A percentile compares a stretch with the other conserved stretches of the same genome.
These are phyloP conservation scores for Beta macrorhiza DNA, from an alignment of 179 eudicot species.

Conservation along the genomic window DNA sequence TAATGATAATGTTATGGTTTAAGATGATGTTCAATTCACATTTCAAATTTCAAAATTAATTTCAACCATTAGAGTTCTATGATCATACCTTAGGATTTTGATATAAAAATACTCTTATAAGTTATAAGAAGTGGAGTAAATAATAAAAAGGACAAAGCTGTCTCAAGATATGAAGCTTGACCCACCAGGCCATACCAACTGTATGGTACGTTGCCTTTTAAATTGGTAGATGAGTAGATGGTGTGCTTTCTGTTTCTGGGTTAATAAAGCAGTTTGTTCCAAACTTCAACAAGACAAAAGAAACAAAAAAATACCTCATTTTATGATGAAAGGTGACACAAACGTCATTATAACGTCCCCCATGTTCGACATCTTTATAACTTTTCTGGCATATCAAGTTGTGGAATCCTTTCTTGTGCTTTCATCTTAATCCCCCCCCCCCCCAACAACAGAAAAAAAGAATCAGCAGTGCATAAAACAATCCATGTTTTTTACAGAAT, in stretches of 20 bases:
- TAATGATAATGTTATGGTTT: too few relatives aligned
- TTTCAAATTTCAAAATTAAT: too few relatives aligned
- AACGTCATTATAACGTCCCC: conserved; percentile 20
- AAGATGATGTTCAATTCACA: too few relatives aligned
- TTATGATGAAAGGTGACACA: conserved; percentile 7
- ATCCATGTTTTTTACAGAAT: neutral
- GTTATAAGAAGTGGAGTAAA: too few relatives aligned
- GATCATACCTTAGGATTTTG: too few relatives aligned
- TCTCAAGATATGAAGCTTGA: neutral
- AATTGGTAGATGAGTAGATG: neutral
- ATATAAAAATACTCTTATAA: too few relatives aligned
- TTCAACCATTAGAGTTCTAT: too few relatives aligned
- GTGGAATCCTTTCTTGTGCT: neutral
- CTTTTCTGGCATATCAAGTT: neutral
- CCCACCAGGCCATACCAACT: conserved; percentile 5
- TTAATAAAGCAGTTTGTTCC: conserved; percentile 23
- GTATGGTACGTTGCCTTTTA: neutral
- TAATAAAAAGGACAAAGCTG: neutral
- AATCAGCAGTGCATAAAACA: neutral
- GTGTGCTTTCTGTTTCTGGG: neutral
- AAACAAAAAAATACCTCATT: neutral
- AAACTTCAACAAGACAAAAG: conserved; percentile 22
- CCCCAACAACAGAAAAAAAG: neutral
- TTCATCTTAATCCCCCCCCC: neutral
- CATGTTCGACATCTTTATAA: neutral